phyloP scores from a whole-genome alignment of 495 filamentous ascomycete genomes.

The Trichoderma erinaceum region DNA sequence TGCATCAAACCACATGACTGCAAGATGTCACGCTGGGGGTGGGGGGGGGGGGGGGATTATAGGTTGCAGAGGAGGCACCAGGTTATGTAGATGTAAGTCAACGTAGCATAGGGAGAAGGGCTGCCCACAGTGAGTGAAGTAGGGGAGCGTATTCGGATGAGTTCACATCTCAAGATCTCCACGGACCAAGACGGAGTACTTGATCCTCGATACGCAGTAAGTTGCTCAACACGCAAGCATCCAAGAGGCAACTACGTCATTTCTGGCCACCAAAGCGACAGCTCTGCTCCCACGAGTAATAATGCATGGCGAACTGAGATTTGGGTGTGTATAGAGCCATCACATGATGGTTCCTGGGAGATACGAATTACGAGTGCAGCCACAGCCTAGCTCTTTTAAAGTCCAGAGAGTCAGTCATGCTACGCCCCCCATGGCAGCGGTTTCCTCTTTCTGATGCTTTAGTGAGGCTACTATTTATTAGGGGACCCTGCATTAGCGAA shows the following conservation, averaged over 20 bases:
- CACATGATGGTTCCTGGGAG: not conserved
- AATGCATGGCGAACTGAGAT: not conserved
- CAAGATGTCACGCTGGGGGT: slow-evolving; percentile 27
- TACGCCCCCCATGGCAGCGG: not conserved
- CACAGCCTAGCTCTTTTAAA: too few relatives aligned
- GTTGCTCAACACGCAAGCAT: too few relatives aligned
- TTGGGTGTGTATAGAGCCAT: not conserved
- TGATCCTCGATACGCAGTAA: too few relatives aligned
- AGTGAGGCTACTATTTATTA: not conserved
- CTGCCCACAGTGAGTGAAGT: not conserved
- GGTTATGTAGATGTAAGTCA: not conserved
- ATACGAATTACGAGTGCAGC: too few relatives aligned
- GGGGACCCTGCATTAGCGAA: slow-evolving; percentile 4
- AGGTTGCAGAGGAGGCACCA: not conserved
- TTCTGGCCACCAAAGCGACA: not conserved
- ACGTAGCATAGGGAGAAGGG: not conserved
- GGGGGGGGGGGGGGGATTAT: slow-evolving; percentile 34
- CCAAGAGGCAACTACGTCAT: not conserved
- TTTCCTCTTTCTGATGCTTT: too few relatives aligned
- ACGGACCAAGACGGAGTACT: too few relatives aligned
- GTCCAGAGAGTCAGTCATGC: not conserved
- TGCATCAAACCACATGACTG: slow-evolving; percentile 28
- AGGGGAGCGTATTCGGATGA: not conserved
- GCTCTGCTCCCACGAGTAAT: not conserved
- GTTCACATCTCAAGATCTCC: too few relatives aligned